Percentiles rank a stretch among this genome's conserved stretches.
Conservation (phyloP, 352 stramenopile species). For the Hyaloperonospora arabidopsidis region DNA sequence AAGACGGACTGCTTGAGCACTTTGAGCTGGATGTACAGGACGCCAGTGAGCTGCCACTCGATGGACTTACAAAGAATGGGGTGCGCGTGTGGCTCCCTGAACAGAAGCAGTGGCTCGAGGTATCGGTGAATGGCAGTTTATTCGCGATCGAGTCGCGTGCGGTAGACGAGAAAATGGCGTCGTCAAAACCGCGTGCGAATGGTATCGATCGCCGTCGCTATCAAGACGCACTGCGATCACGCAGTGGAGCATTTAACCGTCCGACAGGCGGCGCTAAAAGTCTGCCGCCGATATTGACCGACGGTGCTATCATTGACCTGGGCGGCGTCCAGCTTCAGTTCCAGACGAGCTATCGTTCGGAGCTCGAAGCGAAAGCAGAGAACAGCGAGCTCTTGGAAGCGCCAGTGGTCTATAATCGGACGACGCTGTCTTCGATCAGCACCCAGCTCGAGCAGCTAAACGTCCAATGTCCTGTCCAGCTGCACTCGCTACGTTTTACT, state of each 20-base stretch:
- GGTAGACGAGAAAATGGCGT: slow-evolving; percentile 6
- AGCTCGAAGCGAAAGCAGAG: slow-evolving; percentile 21
- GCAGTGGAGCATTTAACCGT: slow-evolving; percentile 63
- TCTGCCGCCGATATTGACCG: slow-evolving; percentile 41
- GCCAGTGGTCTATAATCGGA: slow-evolving; percentile 27
- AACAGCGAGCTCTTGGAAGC: slow-evolving; percentile 21
- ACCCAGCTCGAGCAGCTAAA: slow-evolving; percentile 63
- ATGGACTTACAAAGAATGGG: slow-evolving; percentile 77
- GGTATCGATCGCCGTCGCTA: slow-evolving; percentile 11
- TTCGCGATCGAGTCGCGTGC: slow-evolving; percentile 53
- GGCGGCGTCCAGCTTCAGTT: slow-evolving; percentile 75
- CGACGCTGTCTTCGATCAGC: slow-evolving; percentile 39
- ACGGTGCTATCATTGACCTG: slow-evolving; percentile 70
- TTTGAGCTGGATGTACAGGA: slow-evolving; percentile 35
- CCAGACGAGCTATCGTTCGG: slow-evolving; percentile 34
- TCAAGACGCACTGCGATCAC: slow-evolving; percentile 19
- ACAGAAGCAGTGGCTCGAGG: slow-evolving; percentile 67
- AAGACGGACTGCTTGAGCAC: slow-evolving; percentile 35
- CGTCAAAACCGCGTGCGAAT: slow-evolving; percentile 7
- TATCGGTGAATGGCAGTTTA: slow-evolving; percentile 70
- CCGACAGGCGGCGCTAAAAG: slow-evolving; percentile 32
- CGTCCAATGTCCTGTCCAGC: slow-evolving; percentile 69
- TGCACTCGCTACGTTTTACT: slow-evolving; percentile 60
- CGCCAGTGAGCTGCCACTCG: slow-evolving; percentile 37
- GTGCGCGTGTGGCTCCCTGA: slow-evolving; percentile 72